Conservation (phyloP, 2,329 filamentous ascomycete species). For the Huntiella abstrusa region DNA sequence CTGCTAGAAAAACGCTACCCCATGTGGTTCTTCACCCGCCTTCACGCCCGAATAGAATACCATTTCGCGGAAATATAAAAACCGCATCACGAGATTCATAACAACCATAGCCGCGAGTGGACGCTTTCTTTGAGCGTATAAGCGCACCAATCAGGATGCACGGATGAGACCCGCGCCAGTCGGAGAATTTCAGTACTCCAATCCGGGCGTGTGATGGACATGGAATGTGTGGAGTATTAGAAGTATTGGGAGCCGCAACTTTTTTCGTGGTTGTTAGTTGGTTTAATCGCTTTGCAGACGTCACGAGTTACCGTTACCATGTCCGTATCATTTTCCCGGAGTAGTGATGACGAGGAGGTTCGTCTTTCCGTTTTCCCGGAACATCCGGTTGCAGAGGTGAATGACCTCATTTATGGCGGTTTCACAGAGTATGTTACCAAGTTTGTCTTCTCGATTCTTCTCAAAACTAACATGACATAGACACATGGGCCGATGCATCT, state of each 20-base stretch:
- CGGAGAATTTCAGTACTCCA: background rate
- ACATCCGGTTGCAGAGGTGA: constrained; percentile 52
- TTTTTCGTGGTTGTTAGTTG: too few species aligned
- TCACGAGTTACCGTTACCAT: background rate
- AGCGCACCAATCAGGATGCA: too few species aligned
- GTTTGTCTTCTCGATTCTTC: background rate
- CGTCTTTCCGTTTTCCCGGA: constrained; percentile 45
- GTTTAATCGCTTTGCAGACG: too few species aligned
- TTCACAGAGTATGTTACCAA: constrained; percentile 52
- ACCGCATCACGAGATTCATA: too few species aligned
- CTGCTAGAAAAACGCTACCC: too few species aligned
- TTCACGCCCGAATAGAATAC: too few species aligned
- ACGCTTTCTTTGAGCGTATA: too few species aligned
- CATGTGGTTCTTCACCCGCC: too few species aligned
- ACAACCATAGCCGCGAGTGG: too few species aligned
- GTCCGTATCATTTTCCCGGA: constrained; percentile 51
- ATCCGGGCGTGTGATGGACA: background rate
- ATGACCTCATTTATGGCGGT: constrained; percentile 65
- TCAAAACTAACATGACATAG: constrained; percentile 21
- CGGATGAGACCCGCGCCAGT: too few species aligned
- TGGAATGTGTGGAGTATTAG: background rate
- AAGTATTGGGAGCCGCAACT: background rate
- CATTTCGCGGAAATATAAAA: too few species aligned
- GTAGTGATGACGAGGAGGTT: constrained; percentile 39
- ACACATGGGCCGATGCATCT: constrained; percentile 80